Evolutionary conservation across 2,329 filamentous ascomycete species (phyloP), one percentile per base, ranked within the genome.

Genomic region (Neonectria ditissima): DNA sequence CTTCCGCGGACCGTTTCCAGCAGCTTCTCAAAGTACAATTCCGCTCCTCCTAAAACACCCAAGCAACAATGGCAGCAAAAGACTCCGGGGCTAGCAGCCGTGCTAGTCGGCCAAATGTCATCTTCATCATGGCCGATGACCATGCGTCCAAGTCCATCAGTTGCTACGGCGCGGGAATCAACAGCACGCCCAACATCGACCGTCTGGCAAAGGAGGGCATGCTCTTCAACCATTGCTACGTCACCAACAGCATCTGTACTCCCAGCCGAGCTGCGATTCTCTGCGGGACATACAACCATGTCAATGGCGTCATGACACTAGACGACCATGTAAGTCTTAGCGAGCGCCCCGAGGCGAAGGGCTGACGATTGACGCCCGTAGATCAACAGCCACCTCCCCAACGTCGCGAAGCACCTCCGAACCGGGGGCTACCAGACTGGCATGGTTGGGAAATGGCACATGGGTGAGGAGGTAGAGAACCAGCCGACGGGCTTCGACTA

Each of bases 101-200:
- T 9, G 34, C 55, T 63, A 54, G 60, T 34, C 54, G 65, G 4
- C 73, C 72, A 1, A 75, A 75, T 48, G 67, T 75, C 61, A 59
- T 86, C 58, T 86, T 86, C 74, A 84, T 86, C 72, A 84, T 86
- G 81, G 84, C 83, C 0, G 83, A 86, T 72, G 84, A 86, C 73
- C 83, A 86, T 76, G 84, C 84, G 8, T 74, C 81, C 45, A 85
- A 86, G 67, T 76, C 82, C 16, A 85, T 84, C 51, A 79, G 76
- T 18, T 77, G 76, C 62, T 86, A 86, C 43, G 83, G 83, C 3
- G 81, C 82, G 1, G 81, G 80, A 5, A 85, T 86, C 69, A 86
- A 86, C 69, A 59, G 78, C 54, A 86, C 84, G 1, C 83, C 84
- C 7, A 82, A 86, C 65, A 75, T 86, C 20, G 83, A 86, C 67